Base-by-base conservation (phyloP, 1,284 basidiomycete genomes). In the Cryptococcus sp. region DNA sequence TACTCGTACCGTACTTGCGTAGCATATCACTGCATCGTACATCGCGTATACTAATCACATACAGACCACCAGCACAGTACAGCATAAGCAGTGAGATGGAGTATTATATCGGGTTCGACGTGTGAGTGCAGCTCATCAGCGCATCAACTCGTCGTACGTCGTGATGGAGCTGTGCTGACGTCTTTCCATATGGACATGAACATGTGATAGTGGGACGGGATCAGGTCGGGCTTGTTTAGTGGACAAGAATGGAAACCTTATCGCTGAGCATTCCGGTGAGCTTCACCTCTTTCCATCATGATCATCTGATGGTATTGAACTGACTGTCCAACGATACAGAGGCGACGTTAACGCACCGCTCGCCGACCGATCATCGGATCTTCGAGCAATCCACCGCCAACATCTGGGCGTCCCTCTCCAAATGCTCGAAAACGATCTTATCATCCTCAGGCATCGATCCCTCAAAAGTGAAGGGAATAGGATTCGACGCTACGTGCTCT, bases 401-500 rank as follows among this genome's bases (percentile, higher is more conserved):
- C 70, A 92, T 98, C 79, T 99, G 96, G 95, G 73, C 80, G 10
- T 85, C 86, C 57, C 89, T 96, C 65, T 83, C 85, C 44, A 81
- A 80, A 52, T 87, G 88, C 31, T 87, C 91, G 65, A 86, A 84
- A 66, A 83, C 84, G 11, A 87, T 91, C 54, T 80, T 99, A 35
- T 64, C 81, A 13, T 31, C 60, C 8, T 85, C 89, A 3, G 83
- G 86, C 6, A 79, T 93, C 38, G 70, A 83, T 23, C 84, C 88
- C 15, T 76, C 81, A 3, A 78, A 82, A 5, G 87, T 99, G 65
- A 92, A 90, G 71, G 95, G 95, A 1, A 75, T 99, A 56, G 93
- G 94, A 11, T 97, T 98, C 75, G 95, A 98, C 78, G 95, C 94
- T 52, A 99, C 95, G 0, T 99, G 96, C 80, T 95, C 92, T 0